These are phyloP conservation scores for Leccinum incarnatum DNA, from an alignment of 768 basidiomycete species.

Conservation along the genomic window DNA sequence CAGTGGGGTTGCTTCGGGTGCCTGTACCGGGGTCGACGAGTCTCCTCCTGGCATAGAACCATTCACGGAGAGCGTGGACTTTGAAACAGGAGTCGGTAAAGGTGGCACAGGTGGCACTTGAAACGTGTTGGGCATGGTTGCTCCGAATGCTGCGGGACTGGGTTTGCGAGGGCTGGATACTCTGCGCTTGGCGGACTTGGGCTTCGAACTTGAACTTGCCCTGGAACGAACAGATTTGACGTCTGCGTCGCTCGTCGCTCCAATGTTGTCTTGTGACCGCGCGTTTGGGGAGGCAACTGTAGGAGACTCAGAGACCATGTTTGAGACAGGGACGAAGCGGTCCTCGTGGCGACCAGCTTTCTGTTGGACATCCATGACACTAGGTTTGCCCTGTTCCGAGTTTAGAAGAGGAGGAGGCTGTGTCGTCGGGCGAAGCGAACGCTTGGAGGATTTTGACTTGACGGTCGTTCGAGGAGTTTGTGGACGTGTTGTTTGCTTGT, in stretches of 20 bases:
- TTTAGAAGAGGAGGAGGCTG: constrained; percentile 32
- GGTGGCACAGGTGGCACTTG: constrained; percentile 39
- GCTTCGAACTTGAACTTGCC: constrained; percentile 27
- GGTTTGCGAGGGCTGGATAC: constrained; percentile 34
- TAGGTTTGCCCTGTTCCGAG: constrained; percentile 12
- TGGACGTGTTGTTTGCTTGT: constrained; percentile 15
- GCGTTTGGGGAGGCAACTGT: constrained; percentile 6
- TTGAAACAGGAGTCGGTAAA: constrained; percentile 17
- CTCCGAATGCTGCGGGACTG: constrained; percentile 59
- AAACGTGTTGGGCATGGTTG: constrained; percentile 62
- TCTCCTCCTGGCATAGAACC: constrained; percentile 10
- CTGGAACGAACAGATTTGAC: constrained; percentile 25
- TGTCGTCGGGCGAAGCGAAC: constrained; percentile 23
- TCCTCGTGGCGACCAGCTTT: constrained; percentile 25
- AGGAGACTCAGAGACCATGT: constrained; percentile 24
- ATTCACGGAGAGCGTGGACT: constrained; percentile 16
- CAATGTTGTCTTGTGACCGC: constrained; percentile 20
- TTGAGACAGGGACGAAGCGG: background rate
- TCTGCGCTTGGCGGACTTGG: constrained; percentile 17
- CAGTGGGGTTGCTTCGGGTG: constrained; percentile 1
- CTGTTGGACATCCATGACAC: constrained; percentile 10
- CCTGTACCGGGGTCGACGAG: constrained; percentile 1
- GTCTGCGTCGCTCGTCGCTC: constrained; percentile 22
- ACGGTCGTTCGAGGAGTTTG: background rate
- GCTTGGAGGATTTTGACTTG: constrained; percentile 24